These are phyloP conservation scores for Sporothrix curviconia DNA, from an alignment of 2,329 filamentous ascomycete species.

Conservation along the genomic window DNA sequence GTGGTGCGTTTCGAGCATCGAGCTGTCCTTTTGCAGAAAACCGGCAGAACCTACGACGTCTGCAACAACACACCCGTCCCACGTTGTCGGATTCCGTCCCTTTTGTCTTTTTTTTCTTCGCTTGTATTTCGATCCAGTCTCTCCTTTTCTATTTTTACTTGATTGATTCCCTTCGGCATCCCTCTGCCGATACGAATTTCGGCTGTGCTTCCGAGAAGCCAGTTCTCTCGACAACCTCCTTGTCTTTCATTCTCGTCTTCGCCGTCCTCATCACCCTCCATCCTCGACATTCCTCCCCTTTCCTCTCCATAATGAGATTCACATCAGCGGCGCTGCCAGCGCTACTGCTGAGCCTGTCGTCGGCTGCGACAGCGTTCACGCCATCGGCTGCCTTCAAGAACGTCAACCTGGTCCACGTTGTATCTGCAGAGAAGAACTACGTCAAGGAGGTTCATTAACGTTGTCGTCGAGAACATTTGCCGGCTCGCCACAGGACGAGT, in stretches of 20 bases:
- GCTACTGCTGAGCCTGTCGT: conserved; percentile 51
- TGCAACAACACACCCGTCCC: neutral
- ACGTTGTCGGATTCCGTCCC: neutral
- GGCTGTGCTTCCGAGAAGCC: neutral
- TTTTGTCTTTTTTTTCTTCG: neutral
- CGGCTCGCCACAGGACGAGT: conserved; percentile 72
- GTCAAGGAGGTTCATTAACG: conserved; percentile 84
- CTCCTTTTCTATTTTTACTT: neutral
- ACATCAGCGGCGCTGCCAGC: conserved; percentile 48
- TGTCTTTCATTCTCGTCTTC: no score
- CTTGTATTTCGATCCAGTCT: neutral
- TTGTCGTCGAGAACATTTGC: conserved; percentile 88
- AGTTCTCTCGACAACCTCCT: no score
- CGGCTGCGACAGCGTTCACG: conserved; percentile 59
- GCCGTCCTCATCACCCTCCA: neutral
- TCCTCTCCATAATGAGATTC: conserved; percentile 35
- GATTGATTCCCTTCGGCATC: neutral
- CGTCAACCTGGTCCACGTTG: conserved; percentile 78
- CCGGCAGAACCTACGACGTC: neutral
- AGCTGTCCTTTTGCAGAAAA: neutral
- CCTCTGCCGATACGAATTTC: neutral
- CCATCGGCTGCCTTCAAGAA: conserved; percentile 92
- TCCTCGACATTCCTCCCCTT: conserved; percentile 13
- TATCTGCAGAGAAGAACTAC: conserved; percentile 91
- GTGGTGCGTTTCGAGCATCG: conserved; percentile 18